A percentile compares a stretch with the other conserved stretches of the same genome.
These are phyloP conservation scores for Coemansia sp. DNA, from an alignment of 192 early-diverging fungal species.

Conservation along the genomic window DNA sequence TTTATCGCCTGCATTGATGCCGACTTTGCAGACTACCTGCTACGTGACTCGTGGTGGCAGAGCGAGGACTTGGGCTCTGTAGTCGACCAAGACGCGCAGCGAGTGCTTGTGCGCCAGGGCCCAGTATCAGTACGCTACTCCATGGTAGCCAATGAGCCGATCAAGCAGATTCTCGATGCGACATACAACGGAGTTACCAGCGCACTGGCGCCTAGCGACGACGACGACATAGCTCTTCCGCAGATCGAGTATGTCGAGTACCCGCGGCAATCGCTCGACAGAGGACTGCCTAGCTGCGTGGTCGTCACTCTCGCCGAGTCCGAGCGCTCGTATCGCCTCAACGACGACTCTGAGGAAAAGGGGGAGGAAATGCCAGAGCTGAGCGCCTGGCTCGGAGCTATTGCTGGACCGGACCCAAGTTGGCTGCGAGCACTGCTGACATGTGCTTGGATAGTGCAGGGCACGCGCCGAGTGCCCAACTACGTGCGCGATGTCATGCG, in stretches of 20 bases:
- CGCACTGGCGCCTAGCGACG: slow-evolving; percentile 58
- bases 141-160: slow-evolving; percentile 75
- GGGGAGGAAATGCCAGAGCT: slow-evolving; percentile 3
- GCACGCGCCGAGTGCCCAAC: slow-evolving; percentile 63
- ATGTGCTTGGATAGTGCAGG: slow-evolving; percentile 74
- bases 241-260: slow-evolving; percentile 4
- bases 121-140: slow-evolving; percentile 80
- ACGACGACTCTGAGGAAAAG: no score
- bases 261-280: neutral
- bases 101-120: slow-evolving; percentile 87
- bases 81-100: slow-evolving; percentile 69
- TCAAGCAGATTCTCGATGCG: slow-evolving; percentile 81
- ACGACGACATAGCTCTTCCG: slow-evolving; percentile 67
- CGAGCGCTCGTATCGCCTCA: slow-evolving; percentile 15
- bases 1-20: slow-evolving; percentile 91
- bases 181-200: neutral
- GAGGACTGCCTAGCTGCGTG: neutral
- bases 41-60: slow-evolving; percentile 91
- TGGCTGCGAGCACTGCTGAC: slow-evolving; percentile 89
- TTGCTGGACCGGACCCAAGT: slow-evolving; percentile 67
- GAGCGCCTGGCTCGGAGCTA: slow-evolving; percentile 63
- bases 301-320: neutral
- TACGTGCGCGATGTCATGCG: slow-evolving; percentile 64
- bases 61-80: slow-evolving; percentile 84
- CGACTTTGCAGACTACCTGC: slow-evolving; percentile 92